Evolutionary conservation across 1,139 yeast species (phyloP), one percentile per base, ranked within the genome.

Genomic region (Pichia sp.): DNA sequence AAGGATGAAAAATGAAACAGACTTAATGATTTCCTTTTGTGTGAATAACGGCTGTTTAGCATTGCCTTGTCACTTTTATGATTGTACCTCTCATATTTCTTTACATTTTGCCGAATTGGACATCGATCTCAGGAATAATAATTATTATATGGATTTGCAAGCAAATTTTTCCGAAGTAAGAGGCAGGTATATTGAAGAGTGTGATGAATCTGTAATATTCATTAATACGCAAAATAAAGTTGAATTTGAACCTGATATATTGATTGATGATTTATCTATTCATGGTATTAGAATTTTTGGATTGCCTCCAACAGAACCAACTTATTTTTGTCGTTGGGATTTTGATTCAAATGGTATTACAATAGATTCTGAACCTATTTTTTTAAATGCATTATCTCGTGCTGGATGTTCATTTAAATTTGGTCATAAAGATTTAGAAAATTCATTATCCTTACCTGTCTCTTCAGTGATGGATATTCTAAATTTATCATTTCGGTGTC

Each of bases 251-350:
- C 72, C 78, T 3, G 78, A 79, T 35, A 57, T 86, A 11, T 65
- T 69, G 10, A 74, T 86, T 44, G 86, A 82, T 58, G 88, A 89
- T 0, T 62, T 89, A 29, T 62, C 74, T 5, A 73, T 86, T 18
- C 95, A 86, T 65, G 92, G 96, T 1, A 96, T 90, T 63, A 74
- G 97, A 60, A 79, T 89, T 81, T 88, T 89, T 71, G 97, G 98
- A 0, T 65, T 88, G 1, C 96, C 96, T 0, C 97, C 97, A 0
- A 72, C 75, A 2, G 95, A 87, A 62, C 86, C 92, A 1, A 87
- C 97, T 0, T 92, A 87, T 61, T 81, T 78, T 56, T 89, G 96
- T 61, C 83, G 86, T 54, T 92, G 97, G 97, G 90, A 86, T 55
- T 78, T 90, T 56, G 79, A 78, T 33, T 65, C 85, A 2, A 95